phyloP scores from a whole-genome alignment of 768 basidiomycete species.

The Suillus hirtellus region DNA sequence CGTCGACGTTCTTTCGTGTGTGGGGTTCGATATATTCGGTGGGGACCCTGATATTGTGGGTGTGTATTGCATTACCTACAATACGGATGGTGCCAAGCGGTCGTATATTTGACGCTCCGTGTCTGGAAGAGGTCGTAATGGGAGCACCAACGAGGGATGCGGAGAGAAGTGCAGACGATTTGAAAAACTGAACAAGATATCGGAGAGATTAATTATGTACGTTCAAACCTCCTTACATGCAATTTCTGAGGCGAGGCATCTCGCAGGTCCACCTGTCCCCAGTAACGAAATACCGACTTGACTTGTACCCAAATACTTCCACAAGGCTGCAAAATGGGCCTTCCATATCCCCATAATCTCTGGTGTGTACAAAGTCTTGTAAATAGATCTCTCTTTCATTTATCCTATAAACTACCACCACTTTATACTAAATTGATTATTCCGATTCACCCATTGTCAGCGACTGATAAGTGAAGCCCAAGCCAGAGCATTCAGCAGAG shows the following conservation, averaged over 20 bases:
- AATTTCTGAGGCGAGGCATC: background rate
- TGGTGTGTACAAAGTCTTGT: background rate
- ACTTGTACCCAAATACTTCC: background rate
- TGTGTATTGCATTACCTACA: slow-evolving; percentile 47
- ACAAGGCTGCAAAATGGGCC: background rate
- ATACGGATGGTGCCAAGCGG: slow-evolving; percentile 34
- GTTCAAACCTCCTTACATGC: no score
- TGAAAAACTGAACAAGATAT: background rate
- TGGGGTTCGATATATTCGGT: slow-evolving; percentile 57
- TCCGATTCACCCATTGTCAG: background rate
- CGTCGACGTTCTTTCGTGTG: slow-evolving; percentile 55
- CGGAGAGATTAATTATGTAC: background rate
- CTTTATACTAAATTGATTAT: background rate
- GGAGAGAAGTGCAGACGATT: background rate
- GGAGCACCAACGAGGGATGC: slow-evolving; percentile 14
- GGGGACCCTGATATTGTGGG: slow-evolving; percentile 54
- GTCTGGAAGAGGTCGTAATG: slow-evolving; percentile 33
- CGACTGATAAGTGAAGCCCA: no score
- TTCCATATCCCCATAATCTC: background rate
- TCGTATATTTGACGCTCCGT: slow-evolving; percentile 44
- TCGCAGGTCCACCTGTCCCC: background rate
- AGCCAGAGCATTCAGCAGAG: no score
- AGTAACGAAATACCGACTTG: background rate
- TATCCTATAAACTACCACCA: background rate
- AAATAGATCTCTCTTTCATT: background rate